Percentiles rank a stretch among this genome's conserved stretches.
These are phyloP conservation scores for Cymbopogon flexuosus DNA, from an alignment of 202 grass and related monocot species.

Conservation along the genomic window DNA sequence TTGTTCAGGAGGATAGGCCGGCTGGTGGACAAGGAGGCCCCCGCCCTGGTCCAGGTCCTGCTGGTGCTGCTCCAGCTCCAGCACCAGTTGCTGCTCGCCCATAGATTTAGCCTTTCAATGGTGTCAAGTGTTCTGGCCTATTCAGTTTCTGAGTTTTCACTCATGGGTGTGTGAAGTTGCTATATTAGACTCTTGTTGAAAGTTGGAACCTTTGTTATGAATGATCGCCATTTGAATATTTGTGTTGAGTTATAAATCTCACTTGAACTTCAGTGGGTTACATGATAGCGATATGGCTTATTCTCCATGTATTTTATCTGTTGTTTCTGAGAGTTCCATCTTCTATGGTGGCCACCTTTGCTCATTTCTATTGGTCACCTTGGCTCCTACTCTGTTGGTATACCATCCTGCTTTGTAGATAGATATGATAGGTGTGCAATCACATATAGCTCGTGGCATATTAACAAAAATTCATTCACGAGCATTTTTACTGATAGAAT, in stretches of 20 bases:
- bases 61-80: neutral
- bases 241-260: neutral
- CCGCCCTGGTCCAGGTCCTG: constrained; percentile 4
- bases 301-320: neutral
- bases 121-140: neutral
- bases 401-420: too few species aligned
- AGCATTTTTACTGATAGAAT: too few species aligned
- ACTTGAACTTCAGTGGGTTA: neutral
- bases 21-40: constrained; percentile 31
- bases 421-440: too few species aligned
- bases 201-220: neutral
- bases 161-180: neutral
- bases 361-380: too few species aligned
- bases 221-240: neutral
- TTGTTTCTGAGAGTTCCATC: too few species aligned
- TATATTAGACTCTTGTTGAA: neutral
- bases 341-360: too few species aligned
- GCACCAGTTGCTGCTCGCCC: constrained; percentile 24
- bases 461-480: too few species aligned
- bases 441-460: too few species aligned
- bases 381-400: too few species aligned
- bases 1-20: constrained; percentile 37
- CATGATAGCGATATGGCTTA: neutral
- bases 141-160: neutral
- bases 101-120: neutral